Conservation (phyloP, 495 filamentous ascomycete genomes). For the Astrocystis sublimbata region DNA sequence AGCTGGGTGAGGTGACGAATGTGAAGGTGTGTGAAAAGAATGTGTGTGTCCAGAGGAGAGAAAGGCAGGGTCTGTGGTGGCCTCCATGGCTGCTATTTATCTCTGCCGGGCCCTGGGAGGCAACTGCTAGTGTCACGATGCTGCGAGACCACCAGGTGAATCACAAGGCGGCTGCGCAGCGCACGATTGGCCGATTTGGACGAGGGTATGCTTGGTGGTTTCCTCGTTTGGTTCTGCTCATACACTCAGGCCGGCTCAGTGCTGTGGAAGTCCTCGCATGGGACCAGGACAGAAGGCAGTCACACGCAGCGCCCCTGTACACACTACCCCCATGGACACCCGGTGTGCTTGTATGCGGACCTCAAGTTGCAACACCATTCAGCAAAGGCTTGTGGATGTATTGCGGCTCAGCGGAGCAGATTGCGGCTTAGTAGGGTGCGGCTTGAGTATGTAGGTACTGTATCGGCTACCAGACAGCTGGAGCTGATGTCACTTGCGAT, state of each 20-base stretch:
- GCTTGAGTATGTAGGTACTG: not conserved
- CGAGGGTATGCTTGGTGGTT: not conserved
- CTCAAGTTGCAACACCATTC: not conserved
- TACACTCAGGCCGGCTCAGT: not conserved
- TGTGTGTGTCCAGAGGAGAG: not conserved
- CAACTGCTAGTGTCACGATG: not conserved
- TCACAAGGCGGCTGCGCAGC: too few species aligned
- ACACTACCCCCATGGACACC: not conserved
- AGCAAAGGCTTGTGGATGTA: not conserved
- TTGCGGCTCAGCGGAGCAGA: too few species aligned
- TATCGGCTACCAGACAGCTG: not conserved
- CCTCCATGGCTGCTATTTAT: constrained; percentile 5
- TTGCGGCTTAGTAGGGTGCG: too few species aligned
- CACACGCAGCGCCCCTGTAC: not conserved
- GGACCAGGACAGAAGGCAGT: not conserved
- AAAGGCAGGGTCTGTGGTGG: not conserved
- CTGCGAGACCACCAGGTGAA: not conserved
- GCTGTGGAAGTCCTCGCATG: not conserved
- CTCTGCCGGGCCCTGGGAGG: not conserved
- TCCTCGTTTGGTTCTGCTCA: constrained; percentile 2
- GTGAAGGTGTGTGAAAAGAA: not conserved
- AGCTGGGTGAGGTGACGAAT: too few species aligned
- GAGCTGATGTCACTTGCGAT: not conserved
- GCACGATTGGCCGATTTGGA: too few species aligned
- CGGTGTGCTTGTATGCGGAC: not conserved